Conservation (phyloP, 176 grass and related monocot species). For the Phoenix roebelenii region DNA sequence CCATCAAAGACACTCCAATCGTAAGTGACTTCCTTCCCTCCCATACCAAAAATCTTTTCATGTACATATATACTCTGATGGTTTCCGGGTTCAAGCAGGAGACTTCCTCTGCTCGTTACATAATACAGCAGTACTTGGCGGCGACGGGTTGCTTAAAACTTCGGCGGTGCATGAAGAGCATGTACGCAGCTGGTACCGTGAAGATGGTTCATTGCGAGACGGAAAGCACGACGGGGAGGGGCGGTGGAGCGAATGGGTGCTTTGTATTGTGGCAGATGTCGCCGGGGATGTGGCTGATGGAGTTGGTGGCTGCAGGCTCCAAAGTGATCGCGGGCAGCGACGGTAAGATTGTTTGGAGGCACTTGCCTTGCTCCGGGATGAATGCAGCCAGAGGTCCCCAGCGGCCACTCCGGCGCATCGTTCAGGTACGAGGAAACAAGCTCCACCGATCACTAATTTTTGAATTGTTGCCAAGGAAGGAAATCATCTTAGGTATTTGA, state of each 20-base stretch:
- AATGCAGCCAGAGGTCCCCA: constrained; percentile 29
- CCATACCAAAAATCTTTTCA: background rate
- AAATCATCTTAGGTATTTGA: too few relatives aligned
- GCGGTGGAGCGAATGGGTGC: constrained; percentile 18
- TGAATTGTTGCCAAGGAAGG: too few relatives aligned
- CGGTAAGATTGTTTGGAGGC: constrained; percentile 32
- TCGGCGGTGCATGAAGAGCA: constrained; percentile 28
- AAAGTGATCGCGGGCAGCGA: constrained; percentile 26
- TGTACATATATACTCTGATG: too few relatives aligned
- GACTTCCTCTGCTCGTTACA: constrained; percentile 38
- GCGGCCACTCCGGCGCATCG: constrained; percentile 27
- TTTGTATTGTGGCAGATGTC: constrained; percentile 45
- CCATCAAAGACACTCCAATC: constrained; percentile 22
- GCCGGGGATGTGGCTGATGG: constrained; percentile 32
- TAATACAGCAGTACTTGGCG: constrained; percentile 39
- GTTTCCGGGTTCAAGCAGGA: background rate
- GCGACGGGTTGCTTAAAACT: constrained; percentile 28
- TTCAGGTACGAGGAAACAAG: constrained; percentile 23
- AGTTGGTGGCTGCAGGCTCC: constrained; percentile 28
- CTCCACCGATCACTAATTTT: too few relatives aligned
- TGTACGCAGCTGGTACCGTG: constrained; percentile 32
- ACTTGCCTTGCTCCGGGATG: constrained; percentile 33
- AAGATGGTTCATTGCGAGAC: constrained; percentile 14
- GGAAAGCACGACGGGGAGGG: constrained; percentile 5
- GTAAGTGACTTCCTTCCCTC: constrained; percentile 15